Evolutionary conservation across 352 stramenopile species (phyloP).

Genomic region (Phytophthora brassicae): DNA sequence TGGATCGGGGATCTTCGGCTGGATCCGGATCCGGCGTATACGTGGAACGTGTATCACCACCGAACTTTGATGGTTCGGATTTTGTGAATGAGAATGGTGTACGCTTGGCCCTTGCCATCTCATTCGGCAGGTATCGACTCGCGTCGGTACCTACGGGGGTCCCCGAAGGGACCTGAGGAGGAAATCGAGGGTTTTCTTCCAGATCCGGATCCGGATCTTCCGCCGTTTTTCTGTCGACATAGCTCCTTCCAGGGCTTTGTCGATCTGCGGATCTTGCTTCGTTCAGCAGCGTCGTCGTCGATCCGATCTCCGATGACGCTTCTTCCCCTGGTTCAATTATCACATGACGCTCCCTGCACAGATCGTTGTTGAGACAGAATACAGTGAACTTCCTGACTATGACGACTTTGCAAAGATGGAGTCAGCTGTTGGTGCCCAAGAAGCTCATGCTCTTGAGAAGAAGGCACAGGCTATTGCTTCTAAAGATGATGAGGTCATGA

Average conservation of each 20-base stretch:
- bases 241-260: slow-evolving; percentile 5
- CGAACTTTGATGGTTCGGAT: not conserved
- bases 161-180: no score
- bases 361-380: no score
- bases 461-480: no score
- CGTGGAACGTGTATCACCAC: no score
- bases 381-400: no score
- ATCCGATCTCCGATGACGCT: slow-evolving; percentile 4
- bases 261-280: slow-evolving; percentile 4
- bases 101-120: no score
- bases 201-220: slow-evolving; percentile 4
- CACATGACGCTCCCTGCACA: not conserved
- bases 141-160: not conserved
- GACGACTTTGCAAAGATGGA: no score
- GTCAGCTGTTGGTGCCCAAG: no score
- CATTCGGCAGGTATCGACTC: not conserved
- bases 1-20: no score
- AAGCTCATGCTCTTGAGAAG: no score
- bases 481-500: no score
- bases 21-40: no score
- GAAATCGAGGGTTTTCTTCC: slow-evolving; percentile 13
- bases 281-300: slow-evolving; percentile 11
- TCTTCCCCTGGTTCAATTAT: slow-evolving; percentile 3
- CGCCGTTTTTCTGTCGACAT: not conserved
- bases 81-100: not conserved